Evolutionary conservation across 768 basidiomycete genomes (phyloP).

Genomic region (Naematelia aurantialba): DNA sequence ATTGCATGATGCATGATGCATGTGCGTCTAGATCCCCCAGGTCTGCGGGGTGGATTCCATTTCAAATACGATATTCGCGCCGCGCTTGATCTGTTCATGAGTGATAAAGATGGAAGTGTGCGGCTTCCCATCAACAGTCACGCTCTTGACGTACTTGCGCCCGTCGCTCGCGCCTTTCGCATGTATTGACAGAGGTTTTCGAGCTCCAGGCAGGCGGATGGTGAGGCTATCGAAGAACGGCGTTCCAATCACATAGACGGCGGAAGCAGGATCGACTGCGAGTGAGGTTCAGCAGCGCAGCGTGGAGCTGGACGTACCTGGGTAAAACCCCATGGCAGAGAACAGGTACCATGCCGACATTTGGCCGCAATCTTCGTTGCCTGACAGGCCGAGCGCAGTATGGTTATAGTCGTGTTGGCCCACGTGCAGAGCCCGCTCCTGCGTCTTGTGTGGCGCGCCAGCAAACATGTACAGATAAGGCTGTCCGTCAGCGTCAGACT

Average conservation of each 20-base stretch:
- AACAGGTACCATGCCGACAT: conserved; percentile 89
- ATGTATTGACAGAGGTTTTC: conserved; percentile 55
- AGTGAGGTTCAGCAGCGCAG: neutral
- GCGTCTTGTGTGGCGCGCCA: conserved; percentile 66
- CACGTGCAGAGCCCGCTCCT: conserved; percentile 67
- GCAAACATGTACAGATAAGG: conserved; percentile 75
- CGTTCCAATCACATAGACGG: conserved; percentile 69
- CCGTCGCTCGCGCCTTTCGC: conserved; percentile 59
- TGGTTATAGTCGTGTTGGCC: conserved; percentile 64
- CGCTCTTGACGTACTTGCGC: conserved; percentile 61
- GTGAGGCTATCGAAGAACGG: conserved; percentile 60
- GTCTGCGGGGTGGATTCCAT: conserved; percentile 59
- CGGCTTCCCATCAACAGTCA: conserved; percentile 59
- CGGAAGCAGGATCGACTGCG: conserved; percentile 73
- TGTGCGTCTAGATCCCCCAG: conserved; percentile 55
- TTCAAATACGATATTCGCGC: conserved; percentile 62
- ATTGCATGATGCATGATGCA: too few species aligned
- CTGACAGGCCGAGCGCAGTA: conserved; percentile 66
- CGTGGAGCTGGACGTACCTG: conserved; percentile 25
- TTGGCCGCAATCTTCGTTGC: conserved; percentile 85
- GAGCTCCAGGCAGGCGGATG: conserved; percentile 57
- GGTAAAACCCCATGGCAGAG: conserved; percentile 77
- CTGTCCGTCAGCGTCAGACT: conserved; percentile 8
- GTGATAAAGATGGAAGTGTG: conserved; percentile 56
- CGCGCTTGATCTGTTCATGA: conserved; percentile 62